Conservation (phyloP, 257 asterid genomes). For the Nicotiana paniculata region DNA sequence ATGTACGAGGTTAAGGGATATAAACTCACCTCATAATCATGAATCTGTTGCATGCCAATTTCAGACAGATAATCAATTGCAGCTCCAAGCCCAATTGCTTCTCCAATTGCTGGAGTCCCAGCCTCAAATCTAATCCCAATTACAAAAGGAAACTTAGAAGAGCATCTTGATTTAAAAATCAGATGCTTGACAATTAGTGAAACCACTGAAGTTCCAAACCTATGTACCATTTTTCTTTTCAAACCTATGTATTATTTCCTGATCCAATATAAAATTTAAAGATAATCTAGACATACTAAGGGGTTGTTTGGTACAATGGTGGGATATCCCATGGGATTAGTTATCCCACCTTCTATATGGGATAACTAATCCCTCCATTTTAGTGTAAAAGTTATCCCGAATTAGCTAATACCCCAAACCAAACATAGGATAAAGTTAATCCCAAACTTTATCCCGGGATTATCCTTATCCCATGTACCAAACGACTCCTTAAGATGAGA, state of each 20-base stretch:
- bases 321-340: too few species aligned
- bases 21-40: constrained; percentile 70
- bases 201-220: background rate
- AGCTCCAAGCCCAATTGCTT: constrained; percentile 90
- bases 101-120: constrained; percentile 95
- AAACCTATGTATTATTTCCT: background rate
- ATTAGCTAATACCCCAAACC: too few species aligned
- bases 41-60: constrained; percentile 91
- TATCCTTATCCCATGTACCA: too few species aligned
- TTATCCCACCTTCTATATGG: too few species aligned
- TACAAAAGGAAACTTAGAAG: background rate
- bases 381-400: too few species aligned
- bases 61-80: constrained; percentile 75
- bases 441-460: too few species aligned
- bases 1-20: background rate
- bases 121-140: constrained; percentile 75
- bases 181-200: background rate
- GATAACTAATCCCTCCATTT: too few species aligned
- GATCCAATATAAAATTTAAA: background rate
- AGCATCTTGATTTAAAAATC: background rate
- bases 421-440: too few species aligned
- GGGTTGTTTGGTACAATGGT: too few species aligned
- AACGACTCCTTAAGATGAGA: background rate
- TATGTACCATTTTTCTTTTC: background rate
- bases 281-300: background rate